phyloP scores from a whole-genome alignment of 2,329 filamentous ascomycete species.

The Aspergillus sp. region DNA sequence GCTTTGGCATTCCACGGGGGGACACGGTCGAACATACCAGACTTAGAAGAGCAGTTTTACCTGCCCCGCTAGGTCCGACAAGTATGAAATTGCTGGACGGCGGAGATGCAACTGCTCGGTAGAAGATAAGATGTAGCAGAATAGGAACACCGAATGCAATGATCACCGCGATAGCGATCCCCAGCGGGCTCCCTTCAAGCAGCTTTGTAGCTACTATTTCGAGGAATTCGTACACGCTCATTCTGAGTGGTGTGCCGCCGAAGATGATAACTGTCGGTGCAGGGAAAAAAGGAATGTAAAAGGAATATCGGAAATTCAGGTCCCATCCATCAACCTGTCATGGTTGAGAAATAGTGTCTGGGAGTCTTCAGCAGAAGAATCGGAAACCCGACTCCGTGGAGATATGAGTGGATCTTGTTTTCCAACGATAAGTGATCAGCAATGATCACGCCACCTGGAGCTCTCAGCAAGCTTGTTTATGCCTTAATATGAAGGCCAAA shows the following conservation, averaged over 20 bases:
- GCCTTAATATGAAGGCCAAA: slow-evolving; percentile 1
- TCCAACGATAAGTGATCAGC: neutral
- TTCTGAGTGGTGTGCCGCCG: slow-evolving; percentile 16
- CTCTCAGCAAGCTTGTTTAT: neutral
- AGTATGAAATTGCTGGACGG: slow-evolving; percentile 73
- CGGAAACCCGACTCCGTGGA: neutral
- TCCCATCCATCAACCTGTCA: neutral
- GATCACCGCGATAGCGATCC: slow-evolving; percentile 65
- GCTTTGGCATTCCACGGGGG: neutral
- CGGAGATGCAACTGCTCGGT: slow-evolving; percentile 63
- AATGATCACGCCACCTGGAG: slow-evolving; percentile 12
- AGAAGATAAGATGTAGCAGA: slow-evolving; percentile 73
- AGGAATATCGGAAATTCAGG: neutral
- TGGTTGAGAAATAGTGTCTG: neutral
- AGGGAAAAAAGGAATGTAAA: neutral
- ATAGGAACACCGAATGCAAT: slow-evolving; percentile 73
- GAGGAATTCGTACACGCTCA: slow-evolving; percentile 31
- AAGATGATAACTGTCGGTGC: neutral
- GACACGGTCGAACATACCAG: slow-evolving; percentile 53
- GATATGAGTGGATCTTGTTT: slow-evolving; percentile 1
- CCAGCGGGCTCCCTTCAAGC: slow-evolving; percentile 43
- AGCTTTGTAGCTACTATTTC: slow-evolving; percentile 41
- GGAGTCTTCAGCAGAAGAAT: neutral
- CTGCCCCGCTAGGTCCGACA: slow-evolving; percentile 75
- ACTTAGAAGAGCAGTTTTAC: slow-evolving; percentile 87